Evolutionary conservation across 257 asterid genomes (phyloP).

Genomic region (Solanum ossicruentum): DNA sequence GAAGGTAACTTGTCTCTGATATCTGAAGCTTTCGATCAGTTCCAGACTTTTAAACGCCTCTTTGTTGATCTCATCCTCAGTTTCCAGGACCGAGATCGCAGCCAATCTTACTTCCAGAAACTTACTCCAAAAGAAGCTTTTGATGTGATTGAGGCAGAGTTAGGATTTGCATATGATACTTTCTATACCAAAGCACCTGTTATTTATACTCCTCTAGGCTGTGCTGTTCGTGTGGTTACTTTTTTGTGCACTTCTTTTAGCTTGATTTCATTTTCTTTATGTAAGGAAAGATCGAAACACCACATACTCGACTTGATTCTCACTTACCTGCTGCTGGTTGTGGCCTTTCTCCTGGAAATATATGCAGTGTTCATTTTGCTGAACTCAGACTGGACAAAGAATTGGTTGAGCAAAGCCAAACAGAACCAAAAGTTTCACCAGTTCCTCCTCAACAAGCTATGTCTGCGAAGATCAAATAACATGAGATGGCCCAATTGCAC

Average conservation of each 20-base stretch:
- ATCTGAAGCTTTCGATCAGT: slow-evolving; percentile 14
- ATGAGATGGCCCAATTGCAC: slow-evolving; percentile 35
- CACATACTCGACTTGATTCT: slow-evolving; percentile 10
- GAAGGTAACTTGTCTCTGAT: not conserved
- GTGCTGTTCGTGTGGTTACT: slow-evolving; percentile 9
- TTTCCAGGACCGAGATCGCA: slow-evolving; percentile 36
- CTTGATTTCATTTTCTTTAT: slow-evolving; percentile 6
- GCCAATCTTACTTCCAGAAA: slow-evolving; percentile 17
- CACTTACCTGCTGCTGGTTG: slow-evolving; percentile 20
- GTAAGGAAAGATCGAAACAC: slow-evolving; percentile 10
- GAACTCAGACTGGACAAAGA: slow-evolving; percentile 25
- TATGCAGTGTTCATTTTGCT: slow-evolving; percentile 3
- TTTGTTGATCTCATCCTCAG: slow-evolving; percentile 46
- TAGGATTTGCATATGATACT: slow-evolving; percentile 35
- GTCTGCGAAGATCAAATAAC: not conserved
- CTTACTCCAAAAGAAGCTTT: slow-evolving; percentile 6
- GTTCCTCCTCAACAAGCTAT: not conserved
- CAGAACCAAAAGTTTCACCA: not conserved
- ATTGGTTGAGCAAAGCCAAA: slow-evolving; percentile 12
- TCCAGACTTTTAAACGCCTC: slow-evolving; percentile 32
- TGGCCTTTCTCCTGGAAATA: slow-evolving; percentile 23
- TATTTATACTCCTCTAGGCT: slow-evolving; percentile 12
- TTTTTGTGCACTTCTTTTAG: slow-evolving; percentile 5
- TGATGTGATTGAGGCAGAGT: slow-evolving; percentile 36
- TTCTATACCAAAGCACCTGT: slow-evolving; percentile 34